Conservation (phyloP, 768 basidiomycete genomes). For the Agaricus blazei region DNA sequence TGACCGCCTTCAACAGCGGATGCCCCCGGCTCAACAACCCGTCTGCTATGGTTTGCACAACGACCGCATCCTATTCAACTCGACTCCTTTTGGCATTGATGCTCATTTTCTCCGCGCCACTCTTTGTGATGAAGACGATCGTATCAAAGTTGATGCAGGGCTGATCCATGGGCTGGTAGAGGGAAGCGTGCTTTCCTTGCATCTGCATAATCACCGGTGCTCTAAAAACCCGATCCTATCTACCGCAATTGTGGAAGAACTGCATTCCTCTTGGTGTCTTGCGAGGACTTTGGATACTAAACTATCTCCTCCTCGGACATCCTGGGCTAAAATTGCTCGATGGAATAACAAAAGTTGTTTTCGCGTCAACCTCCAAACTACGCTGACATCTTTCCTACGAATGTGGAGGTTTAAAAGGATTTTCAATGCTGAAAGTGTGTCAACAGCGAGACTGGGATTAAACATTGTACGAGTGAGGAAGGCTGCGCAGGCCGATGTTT, state of each 20-base stretch:
- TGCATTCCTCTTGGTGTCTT: constrained; percentile 55
- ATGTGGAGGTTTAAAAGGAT: constrained; percentile 38
- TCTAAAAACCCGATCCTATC: constrained; percentile 53
- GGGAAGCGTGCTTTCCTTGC: constrained; percentile 58
- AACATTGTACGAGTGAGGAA: constrained; percentile 42
- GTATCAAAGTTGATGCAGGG: constrained; percentile 50
- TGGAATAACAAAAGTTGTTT: constrained; percentile 57
- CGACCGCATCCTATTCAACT: constrained; percentile 48
- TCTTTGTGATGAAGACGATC: constrained; percentile 27
- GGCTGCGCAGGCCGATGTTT: constrained; percentile 44
- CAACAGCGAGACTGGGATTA: constrained; percentile 32
- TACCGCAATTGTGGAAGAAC: constrained; percentile 43
- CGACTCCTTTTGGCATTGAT: constrained; percentile 50
- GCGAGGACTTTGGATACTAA: constrained; percentile 36
- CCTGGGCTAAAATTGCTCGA: constrained; percentile 46
- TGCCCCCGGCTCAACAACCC: constrained; percentile 41
- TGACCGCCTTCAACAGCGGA: constrained; percentile 32
- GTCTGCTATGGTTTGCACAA: constrained; percentile 45
- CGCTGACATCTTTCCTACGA: constrained; percentile 38
- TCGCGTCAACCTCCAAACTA: constrained; percentile 46
- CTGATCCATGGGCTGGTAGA: constrained; percentile 59
- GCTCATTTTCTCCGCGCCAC: constrained; percentile 40
- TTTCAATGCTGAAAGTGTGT: constrained; percentile 26
- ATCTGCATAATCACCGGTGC: constrained; percentile 55
- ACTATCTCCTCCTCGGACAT: constrained; percentile 26